Evolutionary conservation across 257 asterid species (phyloP).

Genomic region (Cinchona pubescens): DNA sequence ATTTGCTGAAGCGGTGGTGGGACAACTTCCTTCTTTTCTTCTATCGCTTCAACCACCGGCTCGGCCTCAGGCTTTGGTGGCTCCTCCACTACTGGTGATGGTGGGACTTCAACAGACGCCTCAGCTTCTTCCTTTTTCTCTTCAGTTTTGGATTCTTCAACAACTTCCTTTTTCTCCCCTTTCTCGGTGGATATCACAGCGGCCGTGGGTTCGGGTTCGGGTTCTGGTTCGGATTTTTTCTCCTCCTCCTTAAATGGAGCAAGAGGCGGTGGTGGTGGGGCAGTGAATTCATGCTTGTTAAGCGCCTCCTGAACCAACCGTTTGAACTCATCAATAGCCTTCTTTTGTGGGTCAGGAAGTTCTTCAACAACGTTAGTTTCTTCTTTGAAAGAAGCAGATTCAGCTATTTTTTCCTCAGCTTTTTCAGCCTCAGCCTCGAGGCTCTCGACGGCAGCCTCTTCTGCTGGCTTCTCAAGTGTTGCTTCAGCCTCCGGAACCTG

Average conservation of each 20-base stretch:
- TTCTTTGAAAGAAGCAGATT: slow-evolving; percentile 78
- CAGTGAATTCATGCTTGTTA: slow-evolving; percentile 70
- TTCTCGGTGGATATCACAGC: slow-evolving; percentile 21
- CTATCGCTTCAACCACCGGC: slow-evolving; percentile 26
- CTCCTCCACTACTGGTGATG: slow-evolving; percentile 13
- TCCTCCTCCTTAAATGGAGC: slow-evolving; percentile 41
- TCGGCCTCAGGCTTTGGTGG: slow-evolving; percentile 16
- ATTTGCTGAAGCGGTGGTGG: neutral
- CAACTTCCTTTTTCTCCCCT: slow-evolving; percentile 21
- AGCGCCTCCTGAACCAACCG: slow-evolving; percentile 66
- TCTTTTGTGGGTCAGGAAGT: slow-evolving; percentile 79
- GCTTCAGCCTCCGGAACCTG: slow-evolving; percentile 41
- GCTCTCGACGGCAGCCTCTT: slow-evolving; percentile 18
- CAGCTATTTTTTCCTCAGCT: slow-evolving; percentile 38
- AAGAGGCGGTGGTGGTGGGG: slow-evolving; percentile 54
- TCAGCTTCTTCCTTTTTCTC: slow-evolving; percentile 30
- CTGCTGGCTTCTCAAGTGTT: slow-evolving; percentile 25
- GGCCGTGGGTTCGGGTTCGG: slow-evolving; percentile 12
- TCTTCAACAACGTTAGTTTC: slow-evolving; percentile 88
- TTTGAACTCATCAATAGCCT: slow-evolving; percentile 87
- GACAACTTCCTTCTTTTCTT: slow-evolving; percentile 28
- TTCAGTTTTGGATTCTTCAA: slow-evolving; percentile 22
- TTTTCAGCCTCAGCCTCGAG: slow-evolving; percentile 35
- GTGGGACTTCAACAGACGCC: slow-evolving; percentile 28
- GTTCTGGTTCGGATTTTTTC: slow-evolving; percentile 32